These are phyloP conservation scores for Malus sylvestris DNA, from an alignment of 306 rosid species.

Conservation along the genomic window DNA sequence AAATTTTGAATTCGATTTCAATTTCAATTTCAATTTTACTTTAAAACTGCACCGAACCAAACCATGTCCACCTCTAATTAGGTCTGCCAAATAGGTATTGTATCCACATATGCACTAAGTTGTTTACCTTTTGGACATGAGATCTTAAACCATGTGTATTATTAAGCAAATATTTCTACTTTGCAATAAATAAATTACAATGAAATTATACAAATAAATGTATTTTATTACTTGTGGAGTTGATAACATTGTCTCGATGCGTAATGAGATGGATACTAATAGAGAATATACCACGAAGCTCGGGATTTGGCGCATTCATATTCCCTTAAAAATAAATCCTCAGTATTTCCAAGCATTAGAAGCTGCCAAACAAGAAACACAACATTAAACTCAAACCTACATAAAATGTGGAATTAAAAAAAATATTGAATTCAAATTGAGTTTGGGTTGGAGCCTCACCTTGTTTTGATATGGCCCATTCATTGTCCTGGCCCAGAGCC, in stretches of 20 bases:
- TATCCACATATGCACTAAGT: no score
- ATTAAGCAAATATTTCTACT: background rate
- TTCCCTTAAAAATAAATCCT: background rate
- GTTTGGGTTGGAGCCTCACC: conserved; percentile 20
- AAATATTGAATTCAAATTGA: no score
- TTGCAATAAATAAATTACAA: background rate
- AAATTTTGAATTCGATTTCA: no score
- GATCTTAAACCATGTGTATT: no score
- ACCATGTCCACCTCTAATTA: no score
- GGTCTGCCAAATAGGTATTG: no score
- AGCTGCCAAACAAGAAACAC: conserved; percentile 34
- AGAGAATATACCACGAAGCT: no score
- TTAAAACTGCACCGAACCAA: no score
- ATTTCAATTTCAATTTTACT: no score
- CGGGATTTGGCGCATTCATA: background rate
- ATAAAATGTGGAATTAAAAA: background rate
- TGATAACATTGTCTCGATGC: background rate
- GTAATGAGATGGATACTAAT: background rate
- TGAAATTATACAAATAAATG: background rate
- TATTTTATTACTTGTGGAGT: background rate
- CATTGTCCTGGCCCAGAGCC: conserved; percentile 66
- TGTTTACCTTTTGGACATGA: background rate
- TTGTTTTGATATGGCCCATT: conserved; percentile 52
- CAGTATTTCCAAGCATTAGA: conserved; percentile 38
- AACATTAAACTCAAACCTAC: background rate